Conservation (phyloP, 2,329 filamentous ascomycete species). For the Aspergillus sp. region DNA sequence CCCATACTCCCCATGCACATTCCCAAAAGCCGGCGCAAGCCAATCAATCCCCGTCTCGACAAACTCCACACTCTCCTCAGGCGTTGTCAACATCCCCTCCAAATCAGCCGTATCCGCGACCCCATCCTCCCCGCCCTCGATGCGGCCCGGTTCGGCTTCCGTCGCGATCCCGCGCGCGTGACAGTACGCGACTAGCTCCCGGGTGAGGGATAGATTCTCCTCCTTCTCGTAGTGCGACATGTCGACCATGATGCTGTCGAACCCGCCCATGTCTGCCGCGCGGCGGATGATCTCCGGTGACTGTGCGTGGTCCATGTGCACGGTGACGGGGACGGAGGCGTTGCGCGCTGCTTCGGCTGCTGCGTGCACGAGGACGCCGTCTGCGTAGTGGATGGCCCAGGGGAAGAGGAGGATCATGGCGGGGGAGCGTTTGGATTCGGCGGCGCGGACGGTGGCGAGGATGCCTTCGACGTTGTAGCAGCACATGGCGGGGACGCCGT, state of each 20-base stretch:
- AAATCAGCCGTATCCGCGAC: conserved; percentile 63
- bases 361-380: conserved; percentile 50
- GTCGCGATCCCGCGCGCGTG: conserved; percentile 62
- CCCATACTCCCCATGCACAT: conserved; percentile 71
- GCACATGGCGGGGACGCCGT: conserved; percentile 59
- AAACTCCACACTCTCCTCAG: conserved; percentile 66
- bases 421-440: conserved; percentile 62
- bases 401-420: conserved; percentile 71
- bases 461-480: conserved; percentile 68
- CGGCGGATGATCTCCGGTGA: conserved; percentile 57
- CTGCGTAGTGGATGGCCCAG: conserved; percentile 66
- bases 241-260: conserved; percentile 73
- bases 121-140: conserved; percentile 71
- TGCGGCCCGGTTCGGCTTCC: conserved; percentile 67
- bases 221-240: conserved; percentile 69
- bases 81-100: conserved; percentile 61
- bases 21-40: conserved; percentile 70
- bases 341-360: conserved; percentile 53
- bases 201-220: conserved; percentile 63
- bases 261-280: conserved; percentile 58
- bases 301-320: conserved; percentile 66
- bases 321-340: conserved; percentile 55
- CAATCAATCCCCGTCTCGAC: conserved; percentile 68
- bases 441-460: conserved; percentile 63
- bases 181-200: conserved; percentile 59